phyloP scores from a whole-genome alignment of 305 asterid species.

The Solanum chacoense region DNA sequence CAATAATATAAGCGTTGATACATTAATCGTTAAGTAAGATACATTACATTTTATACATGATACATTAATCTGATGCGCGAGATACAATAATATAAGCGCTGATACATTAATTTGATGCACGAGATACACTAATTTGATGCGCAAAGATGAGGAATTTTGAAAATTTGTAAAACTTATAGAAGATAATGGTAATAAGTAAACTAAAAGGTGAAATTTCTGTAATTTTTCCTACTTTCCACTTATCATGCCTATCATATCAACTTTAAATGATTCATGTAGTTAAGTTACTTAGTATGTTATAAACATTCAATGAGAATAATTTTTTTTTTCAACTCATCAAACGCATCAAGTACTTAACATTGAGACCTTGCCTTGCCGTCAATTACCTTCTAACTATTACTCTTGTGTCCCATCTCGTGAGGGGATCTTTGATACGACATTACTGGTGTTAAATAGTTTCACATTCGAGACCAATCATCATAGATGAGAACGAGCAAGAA shows the following conservation, averaged over 20 bases:
- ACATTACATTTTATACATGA: no score
- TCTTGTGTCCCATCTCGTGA: background rate
- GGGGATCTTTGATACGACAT: background rate
- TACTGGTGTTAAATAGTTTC: background rate
- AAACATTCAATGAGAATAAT: no score
- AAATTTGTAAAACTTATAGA: no score
- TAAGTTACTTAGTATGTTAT: background rate
- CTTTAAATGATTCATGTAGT: background rate
- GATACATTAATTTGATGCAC: no score
- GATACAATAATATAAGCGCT: no score
- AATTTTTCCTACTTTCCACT: background rate
- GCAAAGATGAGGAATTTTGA: no score
- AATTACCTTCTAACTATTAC: background rate
- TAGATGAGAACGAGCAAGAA: background rate
- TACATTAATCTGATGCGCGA: no score
- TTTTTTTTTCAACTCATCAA: background rate
- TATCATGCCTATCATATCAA: background rate
- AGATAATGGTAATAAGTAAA: no score
- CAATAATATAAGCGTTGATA: no score
- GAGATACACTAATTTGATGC: no score
- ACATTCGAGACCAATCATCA: background rate
- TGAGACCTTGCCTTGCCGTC: background rate
- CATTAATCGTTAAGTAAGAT: no score
- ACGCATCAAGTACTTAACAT: background rate
- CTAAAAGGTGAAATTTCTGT: no score